These are phyloP conservation scores for Nicotiana otophora DNA, from an alignment of 257 asterid species.

Conservation along the genomic window DNA sequence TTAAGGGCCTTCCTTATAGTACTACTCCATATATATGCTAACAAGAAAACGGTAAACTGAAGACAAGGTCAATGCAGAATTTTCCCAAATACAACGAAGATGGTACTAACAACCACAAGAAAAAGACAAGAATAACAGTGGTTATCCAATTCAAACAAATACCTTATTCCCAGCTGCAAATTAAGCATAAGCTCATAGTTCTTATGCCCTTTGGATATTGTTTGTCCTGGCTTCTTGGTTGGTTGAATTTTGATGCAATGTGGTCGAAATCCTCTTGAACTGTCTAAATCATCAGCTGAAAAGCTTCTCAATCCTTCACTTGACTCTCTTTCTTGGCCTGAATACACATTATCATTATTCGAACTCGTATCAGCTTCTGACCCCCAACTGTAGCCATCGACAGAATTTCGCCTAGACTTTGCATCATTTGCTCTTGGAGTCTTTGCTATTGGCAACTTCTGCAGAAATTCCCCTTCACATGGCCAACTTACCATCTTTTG, in stretches of 20 bases:
- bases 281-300: slow-evolving; percentile 26
- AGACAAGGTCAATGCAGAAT: not conserved
- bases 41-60: too few species aligned
- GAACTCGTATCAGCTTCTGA: slow-evolving; percentile 53
- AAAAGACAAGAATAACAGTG: not conserved
- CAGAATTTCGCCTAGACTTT: slow-evolving; percentile 27
- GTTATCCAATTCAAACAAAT: not conserved
- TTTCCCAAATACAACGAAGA: not conserved
- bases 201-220: slow-evolving; percentile 76
- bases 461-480: slow-evolving; percentile 40
- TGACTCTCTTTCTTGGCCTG: slow-evolving; percentile 29
- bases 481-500: slow-evolving; percentile 59
- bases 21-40: too few species aligned
- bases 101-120: not conserved
- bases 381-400: slow-evolving; percentile 30
- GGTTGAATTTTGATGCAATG: slow-evolving; percentile 51
- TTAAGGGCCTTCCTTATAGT: too few species aligned
- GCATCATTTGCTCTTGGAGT: slow-evolving; percentile 22
- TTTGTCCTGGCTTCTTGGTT: slow-evolving; percentile 48
- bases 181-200: slow-evolving; percentile 90
- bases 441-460: slow-evolving; percentile 24
- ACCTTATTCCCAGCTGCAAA: slow-evolving; percentile 97
- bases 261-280: slow-evolving; percentile 23
- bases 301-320: slow-evolving; percentile 26
- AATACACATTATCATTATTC: slow-evolving; percentile 29